A percentile compares a stretch with the other conserved stretches of the same genome.
phyloP scores from a whole-genome alignment of 805 yeast species.

The Teunomyces kruisii region DNA sequence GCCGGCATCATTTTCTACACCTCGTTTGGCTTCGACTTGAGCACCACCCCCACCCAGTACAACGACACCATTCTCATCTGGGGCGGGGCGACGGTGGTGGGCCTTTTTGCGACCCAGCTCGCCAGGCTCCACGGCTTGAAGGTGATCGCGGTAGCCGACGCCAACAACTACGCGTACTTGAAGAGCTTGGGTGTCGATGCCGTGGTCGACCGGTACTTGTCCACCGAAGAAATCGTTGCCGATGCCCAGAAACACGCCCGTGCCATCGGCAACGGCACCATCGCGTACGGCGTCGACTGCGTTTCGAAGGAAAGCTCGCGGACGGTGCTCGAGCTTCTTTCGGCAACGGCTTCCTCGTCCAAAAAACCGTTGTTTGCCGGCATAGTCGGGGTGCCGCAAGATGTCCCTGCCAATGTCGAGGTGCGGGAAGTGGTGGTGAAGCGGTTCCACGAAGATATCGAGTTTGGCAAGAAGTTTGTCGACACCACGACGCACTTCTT shows the following conservation, averaged over 20 bases:
- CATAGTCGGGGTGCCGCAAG: slow-evolving; percentile 21
- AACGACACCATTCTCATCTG: slow-evolving; percentile 34
- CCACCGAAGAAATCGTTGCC: slow-evolving; percentile 14
- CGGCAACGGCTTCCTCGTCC: too few relatives aligned
- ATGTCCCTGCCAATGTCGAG: not conserved
- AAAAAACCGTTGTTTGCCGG: slow-evolving; percentile 9
- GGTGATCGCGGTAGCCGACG: slow-evolving; percentile 31
- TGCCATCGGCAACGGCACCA: slow-evolving; percentile 13
- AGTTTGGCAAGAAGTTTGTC: slow-evolving; percentile 36
- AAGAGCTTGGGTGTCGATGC: slow-evolving; percentile 26
- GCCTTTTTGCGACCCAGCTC: slow-evolving; percentile 42
- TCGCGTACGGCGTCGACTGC: slow-evolving; percentile 43
- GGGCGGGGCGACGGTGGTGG: slow-evolving; percentile 52
- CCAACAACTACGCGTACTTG: slow-evolving; percentile 18
- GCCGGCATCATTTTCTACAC: slow-evolving; percentile 31
- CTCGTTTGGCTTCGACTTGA: slow-evolving; percentile 15
- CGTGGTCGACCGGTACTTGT: slow-evolving; percentile 34
- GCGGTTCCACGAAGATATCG: slow-evolving; percentile 43
- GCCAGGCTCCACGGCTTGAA: slow-evolving; percentile 40
- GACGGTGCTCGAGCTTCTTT: not conserved
- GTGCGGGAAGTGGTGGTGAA: slow-evolving; percentile 37
- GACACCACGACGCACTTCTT: slow-evolving; percentile 31
- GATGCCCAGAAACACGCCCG: slow-evolving; percentile 18
- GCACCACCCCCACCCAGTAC: not conserved
- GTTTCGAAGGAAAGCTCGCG: slow-evolving; percentile 31